Base-by-base conservation (phyloP, 192 early-diverging fungal species). In the Coemansia sp. region DNA sequence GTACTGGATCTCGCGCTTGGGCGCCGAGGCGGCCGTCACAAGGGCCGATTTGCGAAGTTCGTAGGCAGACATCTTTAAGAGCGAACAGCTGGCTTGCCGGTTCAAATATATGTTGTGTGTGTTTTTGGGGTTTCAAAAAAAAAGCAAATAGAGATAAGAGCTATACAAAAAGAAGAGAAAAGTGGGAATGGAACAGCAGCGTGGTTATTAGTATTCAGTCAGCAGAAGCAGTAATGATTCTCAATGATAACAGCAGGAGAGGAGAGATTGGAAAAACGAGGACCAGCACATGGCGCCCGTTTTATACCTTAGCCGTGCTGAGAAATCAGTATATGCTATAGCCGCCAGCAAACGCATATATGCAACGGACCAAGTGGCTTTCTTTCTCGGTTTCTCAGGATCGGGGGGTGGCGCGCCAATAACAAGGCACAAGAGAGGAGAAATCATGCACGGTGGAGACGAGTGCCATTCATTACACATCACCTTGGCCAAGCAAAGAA, bases 1-100 rank as follows among this genome's bases (percentile, higher is more conserved):
- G 81, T 89, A 94, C 45, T 88, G 80, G 72, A 94, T 84, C 58
- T 81, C 70, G 55, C 94, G 91, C 57, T 82, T 74, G 46, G 84
- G 65, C 37, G 88, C 80, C 15, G 80, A 75, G 50, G 91, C 85
- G 50, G 80, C 78, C 24, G 82, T 77, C n/a, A 85, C 80, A 23
- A 87, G 76, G 34, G 90, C 86, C 12, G 43, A 48, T 77, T 82
- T 80, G 67, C 77, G 77, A 45, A 78, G 75, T 40, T 78, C 75
- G 57, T 69, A 72, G 23, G 59, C 75, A 59, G 64, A 69, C 75
- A 78, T 78, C 7, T 37, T 8, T 23, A 25, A n/a, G n/a, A n/a
- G n/a, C n/a, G n/a, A n/a, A n/a, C n/a, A n/a, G n/a, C n/a, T n/a
- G n/a, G n/a, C n/a, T n/a, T n/a, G n/a, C n/a, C n/a, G 21, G 5